These are phyloP conservation scores for Singerocomus inundabilis DNA, from an alignment of 1,284 basidiomycete species.

Conservation along the genomic window DNA sequence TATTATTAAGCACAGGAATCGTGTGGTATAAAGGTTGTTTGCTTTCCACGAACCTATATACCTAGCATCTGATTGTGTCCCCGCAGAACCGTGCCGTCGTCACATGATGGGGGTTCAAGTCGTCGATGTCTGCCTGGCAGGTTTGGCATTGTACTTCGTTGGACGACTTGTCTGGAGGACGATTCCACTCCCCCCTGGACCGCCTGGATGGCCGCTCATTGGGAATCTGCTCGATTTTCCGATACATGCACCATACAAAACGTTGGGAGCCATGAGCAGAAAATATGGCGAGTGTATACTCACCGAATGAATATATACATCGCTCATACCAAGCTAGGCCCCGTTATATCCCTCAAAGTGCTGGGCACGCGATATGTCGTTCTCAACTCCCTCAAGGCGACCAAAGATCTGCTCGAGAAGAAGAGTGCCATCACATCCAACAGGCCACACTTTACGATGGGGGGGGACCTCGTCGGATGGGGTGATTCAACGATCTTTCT, in stretches of 20 bases:
- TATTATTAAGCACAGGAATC: too few relatives aligned
- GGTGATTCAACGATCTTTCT: constrained; percentile 15
- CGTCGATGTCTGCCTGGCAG: too few relatives aligned
- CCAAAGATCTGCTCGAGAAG: constrained; percentile 25
- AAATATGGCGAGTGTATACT: constrained; percentile 40
- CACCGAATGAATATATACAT: constrained; percentile 28
- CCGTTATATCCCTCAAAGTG: constrained; percentile 11
- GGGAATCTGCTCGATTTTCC: constrained; percentile 44
- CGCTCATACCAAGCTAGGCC: constrained; percentile 29
- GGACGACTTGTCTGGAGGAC: too few relatives aligned
- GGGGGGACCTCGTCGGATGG: constrained; percentile 29
- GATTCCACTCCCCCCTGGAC: constrained; percentile 27
- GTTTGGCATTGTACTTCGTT: too few relatives aligned
- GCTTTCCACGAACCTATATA: too few relatives aligned
- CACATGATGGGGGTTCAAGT: too few relatives aligned
- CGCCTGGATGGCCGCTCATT: constrained; percentile 27
- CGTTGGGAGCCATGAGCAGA: constrained; percentile 42
- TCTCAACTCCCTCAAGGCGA: constrained; percentile 14
- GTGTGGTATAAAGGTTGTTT: too few relatives aligned
- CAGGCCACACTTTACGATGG: constrained; percentile 20
- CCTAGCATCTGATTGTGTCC: too few relatives aligned
- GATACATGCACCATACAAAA: constrained; percentile 38
- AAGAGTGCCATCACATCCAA: constrained; percentile 20
- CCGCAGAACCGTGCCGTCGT: too few relatives aligned
- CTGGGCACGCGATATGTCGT: constrained; percentile 16